phyloP scores from a whole-genome alignment of 805 yeast species.

The Candida arabinofermentans region DNA sequence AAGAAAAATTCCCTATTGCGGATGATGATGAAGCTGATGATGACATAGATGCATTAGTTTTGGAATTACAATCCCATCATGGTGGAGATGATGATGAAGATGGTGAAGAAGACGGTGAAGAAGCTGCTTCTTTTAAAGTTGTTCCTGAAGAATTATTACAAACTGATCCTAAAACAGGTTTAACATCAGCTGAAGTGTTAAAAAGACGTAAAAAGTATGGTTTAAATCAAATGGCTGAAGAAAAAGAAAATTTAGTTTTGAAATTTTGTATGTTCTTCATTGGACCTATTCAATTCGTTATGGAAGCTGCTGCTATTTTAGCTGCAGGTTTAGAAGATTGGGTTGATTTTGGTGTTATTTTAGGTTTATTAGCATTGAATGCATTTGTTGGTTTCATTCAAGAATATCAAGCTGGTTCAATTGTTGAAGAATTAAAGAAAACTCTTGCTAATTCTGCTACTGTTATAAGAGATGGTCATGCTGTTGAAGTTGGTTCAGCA shows the following conservation, averaged over 20 bases:
- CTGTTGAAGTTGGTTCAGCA: conserved; percentile 77
- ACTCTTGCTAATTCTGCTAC: conserved; percentile 82
- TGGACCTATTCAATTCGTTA: conserved; percentile 93
- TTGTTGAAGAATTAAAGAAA: conserved; percentile 88
- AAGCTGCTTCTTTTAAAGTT: conserved; percentile 60
- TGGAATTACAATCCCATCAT: conserved; percentile 69
- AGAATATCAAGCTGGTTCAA: conserved; percentile 93
- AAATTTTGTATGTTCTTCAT: conserved; percentile 82
- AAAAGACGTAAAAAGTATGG: conserved; percentile 87
- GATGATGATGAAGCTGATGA: conserved; percentile 54
- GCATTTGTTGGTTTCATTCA: conserved; percentile 90
- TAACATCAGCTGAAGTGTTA: conserved; percentile 67
- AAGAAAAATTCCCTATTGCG: conserved; percentile 29
- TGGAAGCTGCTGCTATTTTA: conserved; percentile 92
- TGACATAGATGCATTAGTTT: conserved; percentile 65
- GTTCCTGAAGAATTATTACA: conserved; percentile 81
- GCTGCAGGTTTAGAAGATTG: conserved; percentile 95
- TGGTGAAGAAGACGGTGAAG: conserved; percentile 40
- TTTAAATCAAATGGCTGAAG: conserved; percentile 85
- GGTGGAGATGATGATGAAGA: conserved; percentile 45
- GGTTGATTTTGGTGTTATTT: conserved; percentile 95
- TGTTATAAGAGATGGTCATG: conserved; percentile 73
- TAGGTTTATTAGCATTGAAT: conserved; percentile 74
- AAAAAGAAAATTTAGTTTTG: conserved; percentile 67
- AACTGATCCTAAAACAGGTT: conserved; percentile 75